These are phyloP conservation scores for Fagopyrum esculentum DNA, from an alignment of 148 eudicot genomes.

Conservation along the genomic window DNA sequence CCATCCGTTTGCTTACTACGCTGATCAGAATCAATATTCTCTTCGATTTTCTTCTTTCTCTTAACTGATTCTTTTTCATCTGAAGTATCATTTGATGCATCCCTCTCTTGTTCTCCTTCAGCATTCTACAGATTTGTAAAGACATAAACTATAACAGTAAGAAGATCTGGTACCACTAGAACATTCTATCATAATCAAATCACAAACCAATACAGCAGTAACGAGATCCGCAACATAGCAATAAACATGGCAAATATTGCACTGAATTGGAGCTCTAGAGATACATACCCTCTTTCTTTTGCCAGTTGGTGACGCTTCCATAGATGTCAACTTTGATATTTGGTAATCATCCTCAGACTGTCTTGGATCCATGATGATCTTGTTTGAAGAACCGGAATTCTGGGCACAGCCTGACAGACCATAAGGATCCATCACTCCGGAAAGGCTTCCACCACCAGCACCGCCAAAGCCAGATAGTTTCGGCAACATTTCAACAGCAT, in stretches of 20 bases:
- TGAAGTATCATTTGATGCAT: conserved; percentile 37
- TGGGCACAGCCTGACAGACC: conserved; percentile 39
- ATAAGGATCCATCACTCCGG: conserved; percentile 55
- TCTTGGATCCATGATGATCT: background rate
- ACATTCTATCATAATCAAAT: background rate
- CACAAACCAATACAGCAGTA: background rate
- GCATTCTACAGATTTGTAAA: conserved; percentile 26
- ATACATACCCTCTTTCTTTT: conserved; percentile 51
- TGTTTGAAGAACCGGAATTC: conserved; percentile 15
- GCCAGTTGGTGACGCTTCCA: conserved; percentile 41
- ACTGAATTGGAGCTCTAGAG: conserved; percentile 20
- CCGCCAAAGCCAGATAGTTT: conserved; percentile 14
- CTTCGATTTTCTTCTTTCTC: conserved; percentile 35
- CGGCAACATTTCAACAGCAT: conserved; percentile 54
- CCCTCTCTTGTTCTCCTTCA: conserved; percentile 43
- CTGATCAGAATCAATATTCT: conserved; percentile 33
- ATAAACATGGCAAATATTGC: background rate
- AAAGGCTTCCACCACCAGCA: conserved; percentile 55
- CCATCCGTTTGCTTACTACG: conserved; percentile 46
- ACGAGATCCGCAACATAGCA: background rate
- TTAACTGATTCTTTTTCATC: conserved; percentile 45
- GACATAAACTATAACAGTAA: background rate
- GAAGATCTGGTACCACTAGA: background rate
- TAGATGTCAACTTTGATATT: conserved; percentile 31
- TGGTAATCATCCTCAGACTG: conserved; percentile 33